A percentile compares a stretch with the other conserved stretches of the same genome.
Conservation (phyloP, 495 filamentous ascomycete species). For the Bathelium albidoporum region DNA sequence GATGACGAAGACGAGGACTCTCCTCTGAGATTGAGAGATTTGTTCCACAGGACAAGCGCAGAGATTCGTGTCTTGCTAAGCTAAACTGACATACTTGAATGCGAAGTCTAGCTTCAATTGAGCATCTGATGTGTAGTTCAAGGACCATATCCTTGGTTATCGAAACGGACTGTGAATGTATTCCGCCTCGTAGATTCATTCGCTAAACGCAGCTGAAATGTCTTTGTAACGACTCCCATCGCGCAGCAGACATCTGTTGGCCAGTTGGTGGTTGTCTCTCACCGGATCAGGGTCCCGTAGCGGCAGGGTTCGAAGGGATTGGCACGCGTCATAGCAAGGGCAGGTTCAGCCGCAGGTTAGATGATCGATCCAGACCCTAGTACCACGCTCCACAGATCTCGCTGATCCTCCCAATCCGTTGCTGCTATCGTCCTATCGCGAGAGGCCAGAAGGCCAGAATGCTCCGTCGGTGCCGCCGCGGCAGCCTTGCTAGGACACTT, state of each 20-base stretch:
- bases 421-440: neutral
- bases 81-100: conserved; percentile 13
- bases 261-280: too few species aligned
- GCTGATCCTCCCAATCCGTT: neutral
- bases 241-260: too few species aligned
- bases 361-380: neutral
- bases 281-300: too few species aligned
- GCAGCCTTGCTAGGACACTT: neutral
- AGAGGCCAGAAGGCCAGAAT: neutral
- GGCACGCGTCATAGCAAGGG: neutral
- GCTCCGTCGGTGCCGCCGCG: neutral
- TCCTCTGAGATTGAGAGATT: conserved; percentile 44
- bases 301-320: neutral
- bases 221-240: too few species aligned
- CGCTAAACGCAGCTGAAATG: too few species aligned
- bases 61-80: conserved; percentile 74
- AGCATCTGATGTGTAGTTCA: too few species aligned
- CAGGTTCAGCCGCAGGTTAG: neutral
- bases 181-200: too few species aligned
- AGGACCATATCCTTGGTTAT: too few species aligned
- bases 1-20: conserved; percentile 30
- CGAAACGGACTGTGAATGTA: too few species aligned
- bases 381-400: neutral
- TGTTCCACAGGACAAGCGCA: conserved; percentile 75
- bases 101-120: too few species aligned